These are phyloP conservation scores for Pestalotiopsis sp. DNA, from an alignment of 2,329 filamentous ascomycete genomes.

Conservation along the genomic window DNA sequence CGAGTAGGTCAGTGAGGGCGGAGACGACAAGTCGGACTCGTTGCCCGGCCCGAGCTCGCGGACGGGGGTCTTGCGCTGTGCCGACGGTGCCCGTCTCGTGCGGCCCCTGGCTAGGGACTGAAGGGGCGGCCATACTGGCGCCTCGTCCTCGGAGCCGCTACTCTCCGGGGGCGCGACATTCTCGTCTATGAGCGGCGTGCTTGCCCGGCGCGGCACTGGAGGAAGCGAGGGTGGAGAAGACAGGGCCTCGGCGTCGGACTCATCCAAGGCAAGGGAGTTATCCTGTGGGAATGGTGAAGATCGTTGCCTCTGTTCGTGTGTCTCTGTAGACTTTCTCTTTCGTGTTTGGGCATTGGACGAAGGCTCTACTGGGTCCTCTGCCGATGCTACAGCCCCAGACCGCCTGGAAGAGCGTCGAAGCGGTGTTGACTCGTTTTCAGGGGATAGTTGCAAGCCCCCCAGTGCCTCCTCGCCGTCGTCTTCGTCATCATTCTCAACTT, in stretches of 20 bases:
- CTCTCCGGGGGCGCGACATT: constrained; percentile 59
- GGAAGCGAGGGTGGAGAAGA: constrained; percentile 27
- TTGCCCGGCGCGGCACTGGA: constrained; percentile 19
- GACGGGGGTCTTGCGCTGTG: constrained; percentile 38
- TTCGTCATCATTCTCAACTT: constrained; percentile 47
- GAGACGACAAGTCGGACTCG: constrained; percentile 62
- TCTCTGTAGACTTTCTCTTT: constrained; percentile 60
- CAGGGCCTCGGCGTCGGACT: constrained; percentile 25
- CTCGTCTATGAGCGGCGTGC: constrained; percentile 48
- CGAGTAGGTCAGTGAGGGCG: constrained; percentile 68
- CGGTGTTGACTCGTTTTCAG: constrained; percentile 71
- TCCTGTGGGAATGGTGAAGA: constrained; percentile 35
- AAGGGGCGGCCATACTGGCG: constrained; percentile 54
- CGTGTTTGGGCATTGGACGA: constrained; percentile 41
- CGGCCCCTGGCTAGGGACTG: constrained; percentile 51
- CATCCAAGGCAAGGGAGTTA: constrained; percentile 24
- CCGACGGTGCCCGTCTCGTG: constrained; percentile 24
- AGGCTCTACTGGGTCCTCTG: constrained; percentile 26
- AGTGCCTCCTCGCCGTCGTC: constrained; percentile 31
- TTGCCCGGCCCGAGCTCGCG: constrained; percentile 28
- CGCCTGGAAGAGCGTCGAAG: constrained; percentile 51
- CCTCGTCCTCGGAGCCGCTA: constrained; percentile 49
- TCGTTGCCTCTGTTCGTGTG: constrained; percentile 37
- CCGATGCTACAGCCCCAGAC: constrained; percentile 23
- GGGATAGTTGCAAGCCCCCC: constrained; percentile 56